Percentiles rank a stretch among this genome's conserved stretches.
These are phyloP conservation scores for Rhodotorula sp. DNA, from an alignment of 1,284 basidiomycete genomes.

Conservation along the genomic window DNA sequence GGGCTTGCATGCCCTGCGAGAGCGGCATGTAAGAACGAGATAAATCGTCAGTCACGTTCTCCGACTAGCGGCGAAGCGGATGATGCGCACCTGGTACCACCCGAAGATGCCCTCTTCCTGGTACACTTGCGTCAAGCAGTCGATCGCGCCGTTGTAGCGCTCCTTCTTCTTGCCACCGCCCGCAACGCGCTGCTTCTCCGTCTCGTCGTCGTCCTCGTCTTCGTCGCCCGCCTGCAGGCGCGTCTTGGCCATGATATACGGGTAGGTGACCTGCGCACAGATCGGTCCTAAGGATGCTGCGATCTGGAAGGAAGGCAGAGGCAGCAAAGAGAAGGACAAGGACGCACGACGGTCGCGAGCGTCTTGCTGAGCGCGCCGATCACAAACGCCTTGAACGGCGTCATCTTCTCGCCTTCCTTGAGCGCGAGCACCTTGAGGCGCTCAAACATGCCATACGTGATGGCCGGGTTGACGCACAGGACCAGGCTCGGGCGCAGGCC, in stretches of 20 bases:
- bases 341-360: slow-evolving; percentile 84
- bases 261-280: slow-evolving; percentile 72
- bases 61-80: neutral
- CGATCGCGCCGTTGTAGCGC: slow-evolving; percentile 68
- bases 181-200: slow-evolving; percentile 13
- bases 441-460: slow-evolving; percentile 97
- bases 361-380: slow-evolving; percentile 95
- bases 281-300: neutral
- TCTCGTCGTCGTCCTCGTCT: slow-evolving; percentile 34
- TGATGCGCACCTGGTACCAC: slow-evolving; percentile 73
- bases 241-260: slow-evolving; percentile 91
- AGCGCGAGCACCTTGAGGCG: slow-evolving; percentile 69
- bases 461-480: slow-evolving; percentile 90
- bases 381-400: slow-evolving; percentile 77
- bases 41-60: neutral
- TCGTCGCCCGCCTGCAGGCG: slow-evolving; percentile 73
- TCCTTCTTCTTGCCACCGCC: slow-evolving; percentile 41
- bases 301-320: slow-evolving; percentile 36
- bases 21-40: neutral
- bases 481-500: slow-evolving; percentile 91
- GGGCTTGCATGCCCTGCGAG: slow-evolving; percentile 77
- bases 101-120: slow-evolving; percentile 65
- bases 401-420: slow-evolving; percentile 63
- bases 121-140: slow-evolving; percentile 73
- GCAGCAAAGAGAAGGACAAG: neutral